Base-by-base conservation (phyloP, 164 flowering plant species). In the Tinospora cordifolia region DNA sequence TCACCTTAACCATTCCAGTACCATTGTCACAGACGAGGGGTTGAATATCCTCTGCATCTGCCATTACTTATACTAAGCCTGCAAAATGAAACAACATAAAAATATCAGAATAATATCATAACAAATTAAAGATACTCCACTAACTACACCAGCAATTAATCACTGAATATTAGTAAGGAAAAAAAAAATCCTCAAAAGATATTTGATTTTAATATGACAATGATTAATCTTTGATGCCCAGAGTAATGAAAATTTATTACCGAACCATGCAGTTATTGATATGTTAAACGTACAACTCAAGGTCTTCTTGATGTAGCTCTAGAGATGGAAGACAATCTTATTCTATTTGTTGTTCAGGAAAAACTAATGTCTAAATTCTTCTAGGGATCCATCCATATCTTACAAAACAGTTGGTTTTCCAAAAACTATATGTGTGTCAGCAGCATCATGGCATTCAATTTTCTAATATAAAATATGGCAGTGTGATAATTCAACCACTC, bases 1-100 rank as follows among this genome's bases (percentile, higher is more conserved):
- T 22, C 74, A 87, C 90, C 88, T 86, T 86, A 63, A 86, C 90
- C 90, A 86, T 86, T 74, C 90, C 90, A 12, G 90, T 86, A 69
- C 90, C 90, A 85, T 87, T 87, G 69, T 87, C 90, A 59, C 88
- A 87, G 11, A 87, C 88, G 36, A 87, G 88, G 71, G 90, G 88
- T 67, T 85, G 90, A 78, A 87, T 80, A 65, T 87, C 90, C 78
- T 87, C 90, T 3, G 69, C 59, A 9, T 84, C 90, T 12, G 87
- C 90, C 90, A 86, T 86, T 68, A 38, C 68, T 58, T 72, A 72
- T 57, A 14, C 6, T 49, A 67, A 59, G 36, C 51, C 78, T 71
- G 71, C 12, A 67, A 46, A 30, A 30, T 1, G 5, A 57, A 10
- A 8, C 47, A 68, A 36, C 66, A 65, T 40, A 63, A 2, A 65